Percentiles rank a stretch among this genome's conserved stretches.
Evolutionary conservation across 257 asterid species (phyloP).

Genomic region (Rehmannia glutinosa): DNA sequence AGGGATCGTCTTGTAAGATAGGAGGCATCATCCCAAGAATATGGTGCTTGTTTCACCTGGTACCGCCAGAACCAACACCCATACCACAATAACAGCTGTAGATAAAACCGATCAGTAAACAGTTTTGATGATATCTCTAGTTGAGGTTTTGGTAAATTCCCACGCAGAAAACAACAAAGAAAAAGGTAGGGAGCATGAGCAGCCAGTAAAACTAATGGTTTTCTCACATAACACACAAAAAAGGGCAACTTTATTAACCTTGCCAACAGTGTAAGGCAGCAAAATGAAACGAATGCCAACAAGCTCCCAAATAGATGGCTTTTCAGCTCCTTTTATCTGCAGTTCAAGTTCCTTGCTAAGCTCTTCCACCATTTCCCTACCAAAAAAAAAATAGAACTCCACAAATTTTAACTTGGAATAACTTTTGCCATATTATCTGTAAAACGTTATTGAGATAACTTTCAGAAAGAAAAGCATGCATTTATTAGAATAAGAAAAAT

Average conservation of each 20-base stretch:
- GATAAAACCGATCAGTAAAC: constrained; percentile 13
- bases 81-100: constrained; percentile 74
- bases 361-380: constrained; percentile 76
- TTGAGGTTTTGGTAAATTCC: too few relatives aligned
- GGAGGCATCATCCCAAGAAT: constrained; percentile 86
- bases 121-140: not conserved
- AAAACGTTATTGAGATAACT: not conserved
- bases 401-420: constrained; percentile 13
- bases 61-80: constrained; percentile 85
- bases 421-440: constrained; percentile 1
- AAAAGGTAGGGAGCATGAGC: not conserved
- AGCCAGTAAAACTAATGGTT: not conserved
- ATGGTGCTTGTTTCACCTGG: constrained; percentile 66
- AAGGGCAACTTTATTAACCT: constrained; percentile 38
- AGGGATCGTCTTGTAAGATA: constrained; percentile 71
- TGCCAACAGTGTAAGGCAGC: constrained; percentile 77
- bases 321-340: constrained; percentile 92
- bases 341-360: constrained; percentile 88
- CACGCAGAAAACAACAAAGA: constrained; percentile 1
- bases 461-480: not conserved
- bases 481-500: not conserved
- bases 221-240: not conserved
- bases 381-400: not conserved
- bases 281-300: constrained; percentile 70
- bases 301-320: constrained; percentile 90